phyloP scores from a whole-genome alignment of 208 protist species.

The Strigomonas galati region DNA sequence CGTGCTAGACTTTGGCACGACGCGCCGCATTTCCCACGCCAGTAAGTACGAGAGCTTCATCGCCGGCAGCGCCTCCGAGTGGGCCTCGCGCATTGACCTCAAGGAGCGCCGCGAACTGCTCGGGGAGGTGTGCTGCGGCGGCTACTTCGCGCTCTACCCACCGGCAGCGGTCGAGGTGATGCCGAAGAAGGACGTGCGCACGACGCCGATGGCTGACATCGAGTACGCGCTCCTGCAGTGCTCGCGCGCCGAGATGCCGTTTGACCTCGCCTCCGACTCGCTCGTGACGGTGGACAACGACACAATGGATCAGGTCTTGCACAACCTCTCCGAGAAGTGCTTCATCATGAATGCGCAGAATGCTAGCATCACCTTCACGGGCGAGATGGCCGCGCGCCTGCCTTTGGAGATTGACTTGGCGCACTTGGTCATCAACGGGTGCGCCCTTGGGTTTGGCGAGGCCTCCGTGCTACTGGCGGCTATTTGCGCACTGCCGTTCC shows the following conservation, averaged over 20 bases:
- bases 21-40: constrained; percentile 37
- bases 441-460: constrained; percentile 75
- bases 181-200: constrained; percentile 25
- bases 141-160: constrained; percentile 79
- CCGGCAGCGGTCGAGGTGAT: constrained; percentile 46
- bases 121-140: constrained; percentile 27
- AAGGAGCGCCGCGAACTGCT: constrained; percentile 55
- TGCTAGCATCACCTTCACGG: constrained; percentile 69
- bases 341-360: constrained; percentile 49
- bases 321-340: constrained; percentile 74
- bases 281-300: constrained; percentile 49
- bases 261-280: constrained; percentile 30
- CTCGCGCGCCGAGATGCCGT: constrained; percentile 54
- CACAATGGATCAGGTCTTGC: constrained; percentile 54
- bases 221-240: constrained; percentile 83
- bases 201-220: constrained; percentile 41
- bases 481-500: constrained; percentile 61
- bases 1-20: constrained; percentile 80
- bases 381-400: constrained; percentile 74
- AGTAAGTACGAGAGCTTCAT: constrained; percentile 81
- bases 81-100: constrained; percentile 60
- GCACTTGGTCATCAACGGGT: constrained; percentile 71
- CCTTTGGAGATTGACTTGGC: constrained; percentile 73
- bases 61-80: constrained; percentile 55
- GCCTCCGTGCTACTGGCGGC: constrained; percentile 54